phyloP scores from a whole-genome alignment of 2,329 filamentous ascomycete species.

The Arachnomyces sp. region DNA sequence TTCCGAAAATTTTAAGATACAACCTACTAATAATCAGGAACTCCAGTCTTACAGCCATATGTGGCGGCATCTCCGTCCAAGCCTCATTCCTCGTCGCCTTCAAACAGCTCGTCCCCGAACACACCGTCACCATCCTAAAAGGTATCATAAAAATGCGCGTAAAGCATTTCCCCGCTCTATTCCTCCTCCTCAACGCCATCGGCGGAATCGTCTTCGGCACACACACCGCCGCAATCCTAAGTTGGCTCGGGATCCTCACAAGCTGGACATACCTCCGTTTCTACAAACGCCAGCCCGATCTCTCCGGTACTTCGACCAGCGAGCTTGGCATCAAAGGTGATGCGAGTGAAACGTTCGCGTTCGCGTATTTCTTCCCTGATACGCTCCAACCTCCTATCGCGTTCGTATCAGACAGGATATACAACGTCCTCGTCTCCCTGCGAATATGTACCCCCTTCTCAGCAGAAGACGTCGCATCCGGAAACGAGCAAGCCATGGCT shows the following conservation, averaged over 20 bases:
- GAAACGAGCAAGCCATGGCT: slow-evolving; percentile 61
- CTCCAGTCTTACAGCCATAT: slow-evolving; percentile 67
- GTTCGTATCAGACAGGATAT: slow-evolving; percentile 64
- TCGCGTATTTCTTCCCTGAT: slow-evolving; percentile 90
- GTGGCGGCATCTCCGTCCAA: slow-evolving; percentile 80
- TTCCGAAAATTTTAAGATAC: background rate
- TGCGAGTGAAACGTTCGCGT: slow-evolving; percentile 91
- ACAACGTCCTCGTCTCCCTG: slow-evolving; percentile 63
- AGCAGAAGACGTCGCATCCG: slow-evolving; percentile 65
- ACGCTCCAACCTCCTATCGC: slow-evolving; percentile 69
- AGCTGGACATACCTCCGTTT: slow-evolving; percentile 97
- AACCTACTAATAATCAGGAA: slow-evolving; percentile 17
- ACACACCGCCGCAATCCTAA: slow-evolving; percentile 70
- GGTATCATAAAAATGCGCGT: slow-evolving; percentile 84
- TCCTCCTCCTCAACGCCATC: slow-evolving; percentile 60
- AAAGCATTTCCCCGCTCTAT: slow-evolving; percentile 69
- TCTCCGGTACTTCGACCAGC: slow-evolving; percentile 46
- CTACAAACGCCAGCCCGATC: slow-evolving; percentile 61
- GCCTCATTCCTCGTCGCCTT: slow-evolving; percentile 93
- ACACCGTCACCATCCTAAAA: slow-evolving; percentile 89
- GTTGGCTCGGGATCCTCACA: slow-evolving; percentile 70
- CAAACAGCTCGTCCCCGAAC: slow-evolving; percentile 93
- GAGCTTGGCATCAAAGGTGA: slow-evolving; percentile 65
- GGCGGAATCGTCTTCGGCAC: slow-evolving; percentile 57
- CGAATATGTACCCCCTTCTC: slow-evolving; percentile 80